Conservation (phyloP, 345 rosid genomes). For the Dipteronia dyeriana region DNA sequence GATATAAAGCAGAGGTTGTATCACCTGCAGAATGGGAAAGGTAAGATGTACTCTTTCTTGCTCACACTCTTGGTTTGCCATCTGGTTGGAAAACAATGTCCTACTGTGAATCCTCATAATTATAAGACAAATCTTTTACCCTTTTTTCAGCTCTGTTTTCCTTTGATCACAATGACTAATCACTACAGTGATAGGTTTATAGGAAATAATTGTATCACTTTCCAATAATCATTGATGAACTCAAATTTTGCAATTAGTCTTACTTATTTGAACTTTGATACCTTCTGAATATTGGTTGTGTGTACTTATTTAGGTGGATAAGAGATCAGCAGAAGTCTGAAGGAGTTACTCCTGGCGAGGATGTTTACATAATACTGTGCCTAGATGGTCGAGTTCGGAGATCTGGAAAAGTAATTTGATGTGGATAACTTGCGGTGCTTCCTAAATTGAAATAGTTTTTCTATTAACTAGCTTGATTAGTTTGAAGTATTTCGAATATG, state of each 20-base stretch:
- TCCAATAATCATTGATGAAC: not conserved
- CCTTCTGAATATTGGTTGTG: slow-evolving; percentile 18
- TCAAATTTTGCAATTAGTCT: slow-evolving; percentile 6
- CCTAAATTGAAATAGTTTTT: not conserved
- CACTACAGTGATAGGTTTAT: not conserved
- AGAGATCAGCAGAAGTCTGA: slow-evolving; percentile 85
- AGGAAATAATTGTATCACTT: not conserved
- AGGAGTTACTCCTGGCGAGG: slow-evolving; percentile 85
- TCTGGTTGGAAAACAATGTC: not conserved
- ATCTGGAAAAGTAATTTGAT: slow-evolving; percentile 73
- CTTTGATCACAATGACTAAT: not conserved
- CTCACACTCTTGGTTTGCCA: not conserved
- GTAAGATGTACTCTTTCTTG: slow-evolving; percentile 37
- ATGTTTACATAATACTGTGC: slow-evolving; percentile 82
- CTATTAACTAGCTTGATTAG: not conserved
- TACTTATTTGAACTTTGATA: slow-evolving; percentile 7
- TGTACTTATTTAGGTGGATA: slow-evolving; percentile 68
- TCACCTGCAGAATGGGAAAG: slow-evolving; percentile 95
- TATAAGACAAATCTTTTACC: not conserved
- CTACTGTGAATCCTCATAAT: not conserved
- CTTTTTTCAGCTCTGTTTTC: not conserved
- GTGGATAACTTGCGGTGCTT: not conserved
- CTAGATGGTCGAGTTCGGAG: slow-evolving; percentile 97
- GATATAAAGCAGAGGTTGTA: slow-evolving; percentile 69
- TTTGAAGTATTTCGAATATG: not conserved